Percentiles rank a stretch among this genome's conserved stretches.
phyloP scores from a whole-genome alignment of 129 eudicot genomes.

The Dittrichia graveolens region DNA sequence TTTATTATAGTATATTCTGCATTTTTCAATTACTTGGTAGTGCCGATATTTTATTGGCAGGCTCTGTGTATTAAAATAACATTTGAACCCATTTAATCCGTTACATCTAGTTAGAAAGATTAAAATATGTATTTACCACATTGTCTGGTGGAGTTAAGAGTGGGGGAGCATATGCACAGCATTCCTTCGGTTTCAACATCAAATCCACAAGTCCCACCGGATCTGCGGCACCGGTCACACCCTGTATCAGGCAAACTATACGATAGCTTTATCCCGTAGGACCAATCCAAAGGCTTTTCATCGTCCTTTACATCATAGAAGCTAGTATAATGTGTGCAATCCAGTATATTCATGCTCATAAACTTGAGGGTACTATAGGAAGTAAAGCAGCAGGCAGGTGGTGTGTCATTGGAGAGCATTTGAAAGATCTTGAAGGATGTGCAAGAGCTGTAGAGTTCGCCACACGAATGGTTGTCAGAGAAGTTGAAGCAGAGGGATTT shows the following conservation, averaged over 20 bases:
- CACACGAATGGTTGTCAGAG: constrained; percentile 66
- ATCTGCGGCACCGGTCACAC: constrained; percentile 69
- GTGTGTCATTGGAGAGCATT: constrained; percentile 49
- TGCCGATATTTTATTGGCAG: no score
- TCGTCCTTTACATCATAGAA: constrained; percentile 66
- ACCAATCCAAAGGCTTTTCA: constrained; percentile 76
- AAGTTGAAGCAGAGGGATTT: constrained; percentile 75
- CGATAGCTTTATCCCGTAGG: constrained; percentile 70
- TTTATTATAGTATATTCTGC: no score
- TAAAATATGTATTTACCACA: constrained; percentile 51
- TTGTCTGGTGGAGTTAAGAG: constrained; percentile 64
- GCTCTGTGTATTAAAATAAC: no score
- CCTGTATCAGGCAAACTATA: constrained; percentile 79
- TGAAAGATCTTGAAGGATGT: constrained; percentile 73
- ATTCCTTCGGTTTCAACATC: constrained; percentile 75
- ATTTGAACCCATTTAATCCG: no score
- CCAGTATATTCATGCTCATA: constrained; percentile 89
- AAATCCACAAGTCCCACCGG: constrained; percentile 91
- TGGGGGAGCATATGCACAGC: constrained; percentile 72
- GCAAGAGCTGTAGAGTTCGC: constrained; percentile 69
- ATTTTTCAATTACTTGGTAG: no score
- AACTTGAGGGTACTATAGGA: constrained; percentile 68
- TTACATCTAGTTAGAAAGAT: no score
- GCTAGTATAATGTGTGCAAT: constrained; percentile 85
- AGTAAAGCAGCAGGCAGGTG: constrained; percentile 86